phyloP scores from a whole-genome alignment of 2,329 filamentous ascomycete species.

The Alternaria conjuncta region DNA sequence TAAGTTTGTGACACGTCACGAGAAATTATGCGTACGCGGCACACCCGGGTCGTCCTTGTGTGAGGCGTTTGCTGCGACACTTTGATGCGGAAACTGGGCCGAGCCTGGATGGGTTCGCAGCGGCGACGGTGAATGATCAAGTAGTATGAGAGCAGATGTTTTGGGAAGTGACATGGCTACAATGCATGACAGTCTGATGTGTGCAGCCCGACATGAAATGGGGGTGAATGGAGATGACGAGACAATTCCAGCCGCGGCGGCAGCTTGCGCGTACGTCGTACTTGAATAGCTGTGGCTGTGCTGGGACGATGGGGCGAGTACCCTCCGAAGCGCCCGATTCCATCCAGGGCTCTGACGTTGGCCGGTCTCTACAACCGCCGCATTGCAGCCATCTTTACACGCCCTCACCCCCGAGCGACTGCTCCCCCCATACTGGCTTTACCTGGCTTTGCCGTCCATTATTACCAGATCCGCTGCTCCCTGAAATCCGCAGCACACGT shows the following conservation, averaged over 20 bases:
- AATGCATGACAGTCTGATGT: neutral
- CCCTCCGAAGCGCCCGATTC: conserved; percentile 12
- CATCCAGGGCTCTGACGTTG: conserved; percentile 15
- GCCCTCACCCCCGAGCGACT: conserved; percentile 11
- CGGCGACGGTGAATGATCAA: neutral
- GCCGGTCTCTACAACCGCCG: conserved; percentile 1
- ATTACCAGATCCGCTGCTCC: neutral
- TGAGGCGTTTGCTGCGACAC: neutral
- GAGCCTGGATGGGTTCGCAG: conserved; percentile 1
- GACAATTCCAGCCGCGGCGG: neutral
- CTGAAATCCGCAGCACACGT: conserved; percentile 14
- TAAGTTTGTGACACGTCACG: conserved; percentile 30
- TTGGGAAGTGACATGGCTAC: neutral
- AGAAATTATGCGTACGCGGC: conserved; percentile 13
- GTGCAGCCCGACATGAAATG: neutral
- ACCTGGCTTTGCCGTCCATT: conserved; percentile 6
- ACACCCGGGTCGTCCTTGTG: conserved; percentile 2
- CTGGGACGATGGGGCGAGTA: conserved; percentile 7
- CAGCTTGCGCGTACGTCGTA: conserved; percentile 9
- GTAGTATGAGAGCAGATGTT: neutral
- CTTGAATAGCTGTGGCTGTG: conserved; percentile 25
- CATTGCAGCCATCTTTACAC: conserved; percentile 12
- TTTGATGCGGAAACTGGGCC: conserved; percentile 2
- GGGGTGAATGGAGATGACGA: neutral
- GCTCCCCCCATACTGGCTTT: conserved; percentile 6